These are phyloP conservation scores for Raffaelea ambrosiae DNA, from an alignment of 2,329 filamentous ascomycete genomes.

Conservation along the genomic window DNA sequence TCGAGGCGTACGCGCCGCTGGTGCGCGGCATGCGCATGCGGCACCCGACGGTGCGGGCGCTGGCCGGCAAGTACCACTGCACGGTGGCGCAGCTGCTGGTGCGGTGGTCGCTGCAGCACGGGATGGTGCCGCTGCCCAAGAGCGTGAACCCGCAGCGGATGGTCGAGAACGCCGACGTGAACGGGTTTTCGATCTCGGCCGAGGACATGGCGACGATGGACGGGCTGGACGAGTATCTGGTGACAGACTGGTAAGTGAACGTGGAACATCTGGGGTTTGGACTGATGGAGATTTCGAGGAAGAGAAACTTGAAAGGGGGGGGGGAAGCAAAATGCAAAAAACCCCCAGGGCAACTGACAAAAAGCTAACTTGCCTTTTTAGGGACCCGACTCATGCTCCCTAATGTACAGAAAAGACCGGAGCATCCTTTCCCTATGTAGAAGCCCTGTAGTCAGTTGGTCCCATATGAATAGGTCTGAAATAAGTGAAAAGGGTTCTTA, in stretches of 20 bases:
- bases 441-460: background rate
- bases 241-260: slow-evolving; percentile 52
- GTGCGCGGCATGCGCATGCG: slow-evolving; percentile 62
- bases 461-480: background rate
- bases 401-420: background rate
- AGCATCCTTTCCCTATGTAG: background rate
- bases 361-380: background rate
- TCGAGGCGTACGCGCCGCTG: slow-evolving; percentile 75
- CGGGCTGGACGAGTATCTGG: slow-evolving; percentile 60
- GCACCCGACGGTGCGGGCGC: slow-evolving; percentile 51
- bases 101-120: slow-evolving; percentile 69
- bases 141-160: slow-evolving; percentile 56
- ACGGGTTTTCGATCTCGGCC: slow-evolving; percentile 50
- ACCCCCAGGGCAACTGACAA: background rate
- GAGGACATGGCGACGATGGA: slow-evolving; percentile 57
- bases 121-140: slow-evolving; percentile 66
- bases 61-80: slow-evolving; percentile 61
- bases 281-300: too few relatives aligned
- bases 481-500: background rate
- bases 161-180: slow-evolving; percentile 54
- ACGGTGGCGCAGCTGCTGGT: slow-evolving; percentile 67
- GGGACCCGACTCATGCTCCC: background rate
- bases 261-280: too few relatives aligned
- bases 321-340: too few relatives aligned
- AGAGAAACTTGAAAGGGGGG: too few relatives aligned